Conservation (phyloP, 2,329 filamentous ascomycete species). For the Tolypocladium nubicola region DNA sequence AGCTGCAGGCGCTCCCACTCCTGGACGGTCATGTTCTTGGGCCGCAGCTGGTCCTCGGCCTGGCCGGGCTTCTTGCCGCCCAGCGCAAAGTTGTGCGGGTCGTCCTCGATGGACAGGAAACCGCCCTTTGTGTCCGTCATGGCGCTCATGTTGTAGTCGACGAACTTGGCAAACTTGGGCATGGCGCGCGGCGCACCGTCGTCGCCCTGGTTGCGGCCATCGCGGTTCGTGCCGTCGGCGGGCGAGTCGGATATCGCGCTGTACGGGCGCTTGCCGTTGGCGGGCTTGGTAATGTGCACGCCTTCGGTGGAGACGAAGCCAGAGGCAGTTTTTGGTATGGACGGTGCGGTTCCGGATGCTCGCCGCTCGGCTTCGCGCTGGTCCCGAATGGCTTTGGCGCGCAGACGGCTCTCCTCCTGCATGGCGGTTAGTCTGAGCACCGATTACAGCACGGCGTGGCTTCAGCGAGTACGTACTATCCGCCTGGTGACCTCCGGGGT, state of each 20-base stretch:
- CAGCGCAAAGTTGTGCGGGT: conserved; percentile 75
- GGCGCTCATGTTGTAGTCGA: conserved; percentile 95
- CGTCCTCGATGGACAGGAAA: conserved; percentile 83
- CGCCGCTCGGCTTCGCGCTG: conserved; percentile 55
- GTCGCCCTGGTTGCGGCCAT: conserved; percentile 45
- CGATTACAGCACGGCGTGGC: not conserved
- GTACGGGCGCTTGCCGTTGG: conserved; percentile 57
- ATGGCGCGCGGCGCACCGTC: conserved; percentile 57
- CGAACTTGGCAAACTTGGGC: conserved; percentile 83
- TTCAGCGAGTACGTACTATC: conserved; percentile 33
- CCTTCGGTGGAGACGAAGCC: conserved; percentile 63
- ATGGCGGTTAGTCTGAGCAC: not conserved
- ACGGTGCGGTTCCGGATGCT: conserved; percentile 28
- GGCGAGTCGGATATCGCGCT: conserved; percentile 44
- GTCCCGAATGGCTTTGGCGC: conserved; percentile 76
- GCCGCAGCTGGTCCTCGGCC: conserved; percentile 46
- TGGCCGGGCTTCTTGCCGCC: conserved; percentile 29
- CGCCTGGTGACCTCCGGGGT: conserved; percentile 44
- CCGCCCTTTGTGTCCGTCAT: conserved; percentile 98
- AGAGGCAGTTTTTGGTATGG: conserved; percentile 42
- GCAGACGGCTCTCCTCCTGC: conserved; percentile 78
- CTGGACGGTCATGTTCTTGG: conserved; percentile 75
- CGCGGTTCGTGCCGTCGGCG: conserved; percentile 51
- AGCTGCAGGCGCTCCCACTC: conserved; percentile 87
- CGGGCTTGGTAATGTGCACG: conserved; percentile 39